A percentile compares a stretch with the other conserved stretches of the same genome.
These are phyloP conservation scores for Botryobasidium botryosum DNA, from an alignment of 768 basidiomycete genomes.

Conservation along the genomic window DNA sequence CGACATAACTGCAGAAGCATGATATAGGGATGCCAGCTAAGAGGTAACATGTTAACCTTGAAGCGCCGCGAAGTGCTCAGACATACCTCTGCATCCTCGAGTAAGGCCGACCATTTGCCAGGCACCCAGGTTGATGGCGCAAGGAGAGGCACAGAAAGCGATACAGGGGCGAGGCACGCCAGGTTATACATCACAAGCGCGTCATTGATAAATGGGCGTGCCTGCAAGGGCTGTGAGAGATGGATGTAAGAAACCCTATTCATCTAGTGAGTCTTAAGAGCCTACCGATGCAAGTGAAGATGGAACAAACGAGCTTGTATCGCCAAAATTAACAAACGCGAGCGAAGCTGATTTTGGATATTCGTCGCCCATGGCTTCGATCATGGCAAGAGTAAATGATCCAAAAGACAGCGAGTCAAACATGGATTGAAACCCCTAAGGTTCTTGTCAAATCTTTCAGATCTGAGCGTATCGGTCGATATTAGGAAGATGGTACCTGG, in stretches of 20 bases:
- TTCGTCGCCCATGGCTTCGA: slow-evolving; percentile 7
- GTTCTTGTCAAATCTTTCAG: not conserved
- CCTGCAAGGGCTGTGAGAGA: not conserved
- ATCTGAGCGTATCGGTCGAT: not conserved
- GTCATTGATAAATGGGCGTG: slow-evolving; percentile 1
- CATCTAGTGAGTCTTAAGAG: not conserved
- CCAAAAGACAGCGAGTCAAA: slow-evolving; percentile 8
- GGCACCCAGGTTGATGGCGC: slow-evolving; percentile 1
- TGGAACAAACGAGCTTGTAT: not conserved
- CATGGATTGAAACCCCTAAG: slow-evolving; percentile 5
- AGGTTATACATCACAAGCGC: slow-evolving; percentile 1
- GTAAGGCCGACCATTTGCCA: not conserved
- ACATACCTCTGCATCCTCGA: slow-evolving; percentile 5
- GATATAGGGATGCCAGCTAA: slow-evolving; percentile 2
- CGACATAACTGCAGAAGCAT: slow-evolving; percentile 9
- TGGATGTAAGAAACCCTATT: not conserved
- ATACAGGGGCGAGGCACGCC: not conserved
- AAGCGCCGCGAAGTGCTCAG: not conserved
- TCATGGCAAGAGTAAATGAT: slow-evolving; percentile 6
- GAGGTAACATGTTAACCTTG: not conserved
- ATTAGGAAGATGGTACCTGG: slow-evolving; percentile 5
- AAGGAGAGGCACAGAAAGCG: slow-evolving; percentile 1
- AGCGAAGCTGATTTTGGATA: slow-evolving; percentile 6
- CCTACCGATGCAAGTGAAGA: not conserved
- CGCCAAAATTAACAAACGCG: not conserved